phyloP scores from a whole-genome alignment of 306 rosid genomes.

The Gynostemma pentaphyllum region DNA sequence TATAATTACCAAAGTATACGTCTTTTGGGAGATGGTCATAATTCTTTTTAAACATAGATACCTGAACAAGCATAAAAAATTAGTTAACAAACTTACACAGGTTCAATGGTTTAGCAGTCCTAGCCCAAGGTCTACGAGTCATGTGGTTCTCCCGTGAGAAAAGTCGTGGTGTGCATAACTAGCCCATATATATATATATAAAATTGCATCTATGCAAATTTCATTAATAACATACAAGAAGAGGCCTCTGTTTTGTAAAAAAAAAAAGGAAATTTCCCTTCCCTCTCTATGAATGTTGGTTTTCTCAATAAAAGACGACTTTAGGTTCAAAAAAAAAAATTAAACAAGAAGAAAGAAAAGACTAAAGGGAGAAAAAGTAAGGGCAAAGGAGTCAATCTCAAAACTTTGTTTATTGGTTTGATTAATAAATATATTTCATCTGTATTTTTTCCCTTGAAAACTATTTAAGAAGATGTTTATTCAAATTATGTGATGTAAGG shows the following conservation, averaged over 20 bases:
- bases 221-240: not conserved
- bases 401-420: not conserved
- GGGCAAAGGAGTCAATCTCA: not conserved
- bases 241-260: not conserved
- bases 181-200: too few species aligned
- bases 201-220: not conserved
- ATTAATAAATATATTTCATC: not conserved
- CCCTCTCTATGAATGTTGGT: too few species aligned
- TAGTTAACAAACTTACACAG: not conserved
- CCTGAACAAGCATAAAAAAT: slow-evolving; percentile 35
- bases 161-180: too few species aligned
- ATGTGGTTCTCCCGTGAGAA: too few species aligned
- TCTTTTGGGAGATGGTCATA: slow-evolving; percentile 94
- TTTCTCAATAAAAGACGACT: too few species aligned
- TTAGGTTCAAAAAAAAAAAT: too few species aligned
- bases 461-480: not conserved
- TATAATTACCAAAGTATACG: slow-evolving; percentile 76
- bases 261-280: too few species aligned
- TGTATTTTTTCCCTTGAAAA: not conserved
- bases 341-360: not conserved
- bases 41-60: slow-evolving; percentile 95
- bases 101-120: not conserved
- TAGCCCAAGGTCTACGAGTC: not conserved
- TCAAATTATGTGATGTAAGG: too few species aligned
- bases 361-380: not conserved